A percentile compares a stretch with the other conserved stretches of the same genome.
phyloP scores from a whole-genome alignment of 2,329 filamentous ascomycete species.

The Emergomyces africanus region DNA sequence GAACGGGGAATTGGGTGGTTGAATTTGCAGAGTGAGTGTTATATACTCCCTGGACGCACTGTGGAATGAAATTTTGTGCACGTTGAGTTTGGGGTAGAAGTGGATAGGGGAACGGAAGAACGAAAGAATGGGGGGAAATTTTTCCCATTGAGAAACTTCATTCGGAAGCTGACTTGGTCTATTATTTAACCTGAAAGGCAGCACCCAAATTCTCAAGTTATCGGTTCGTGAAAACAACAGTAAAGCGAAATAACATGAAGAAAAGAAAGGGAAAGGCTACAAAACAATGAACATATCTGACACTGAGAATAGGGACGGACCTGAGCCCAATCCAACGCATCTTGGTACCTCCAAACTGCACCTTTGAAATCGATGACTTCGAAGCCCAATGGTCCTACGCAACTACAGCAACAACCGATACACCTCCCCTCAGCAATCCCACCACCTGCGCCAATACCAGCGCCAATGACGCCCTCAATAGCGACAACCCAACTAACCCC shows the following conservation, averaged over 20 bases:
- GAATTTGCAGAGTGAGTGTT: constrained; percentile 10
- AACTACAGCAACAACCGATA: background rate
- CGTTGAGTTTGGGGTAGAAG: background rate
- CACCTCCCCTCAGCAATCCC: background rate
- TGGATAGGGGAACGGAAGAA: background rate
- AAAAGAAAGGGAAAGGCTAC: background rate
- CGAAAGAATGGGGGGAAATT: background rate
- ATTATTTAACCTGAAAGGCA: background rate
- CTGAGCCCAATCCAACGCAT: constrained; percentile 9
- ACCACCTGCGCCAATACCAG: background rate
- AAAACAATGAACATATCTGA: background rate
- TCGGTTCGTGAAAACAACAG: constrained; percentile 5
- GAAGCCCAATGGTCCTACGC: constrained; percentile 16
- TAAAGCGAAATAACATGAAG: background rate
- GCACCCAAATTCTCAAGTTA: constrained; percentile 5
- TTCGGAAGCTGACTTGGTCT: background rate
- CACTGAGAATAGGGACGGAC: constrained; percentile 5
- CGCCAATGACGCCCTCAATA: background rate
- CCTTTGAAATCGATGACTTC: constrained; percentile 19
- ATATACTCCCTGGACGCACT: background rate
- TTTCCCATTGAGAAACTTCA: background rate
- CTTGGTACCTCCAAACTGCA: constrained; percentile 14
- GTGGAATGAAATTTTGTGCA: background rate
- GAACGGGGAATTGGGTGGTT: constrained; percentile 8
- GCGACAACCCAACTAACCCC: background rate